phyloP scores from a whole-genome alignment of 768 basidiomycete genomes.

The Phylloporus arenicola region DNA sequence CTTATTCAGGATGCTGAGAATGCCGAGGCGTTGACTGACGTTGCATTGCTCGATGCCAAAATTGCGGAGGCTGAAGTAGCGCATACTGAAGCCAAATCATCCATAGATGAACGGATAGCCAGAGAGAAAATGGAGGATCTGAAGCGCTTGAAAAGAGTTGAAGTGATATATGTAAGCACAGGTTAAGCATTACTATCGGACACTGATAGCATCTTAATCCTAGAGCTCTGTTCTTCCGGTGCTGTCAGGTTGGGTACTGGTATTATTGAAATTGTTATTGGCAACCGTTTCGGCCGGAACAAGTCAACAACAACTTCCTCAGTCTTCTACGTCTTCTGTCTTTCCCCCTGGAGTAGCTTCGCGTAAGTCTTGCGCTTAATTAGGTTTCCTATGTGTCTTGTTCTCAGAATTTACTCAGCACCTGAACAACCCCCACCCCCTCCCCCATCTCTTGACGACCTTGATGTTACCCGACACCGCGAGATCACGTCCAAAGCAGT shows the following conservation, averaged over 20 bases:
- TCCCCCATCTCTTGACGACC: constrained; percentile 81
- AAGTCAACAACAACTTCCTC: constrained; percentile 48
- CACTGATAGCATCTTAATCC: constrained; percentile 2
- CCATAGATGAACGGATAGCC: constrained; percentile 52
- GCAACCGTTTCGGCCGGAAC: constrained; percentile 87
- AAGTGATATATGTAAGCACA: constrained; percentile 83
- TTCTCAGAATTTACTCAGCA: constrained; percentile 32
- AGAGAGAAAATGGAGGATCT: constrained; percentile 73
- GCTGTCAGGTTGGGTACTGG: constrained; percentile 86
- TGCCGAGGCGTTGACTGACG: constrained; percentile 64
- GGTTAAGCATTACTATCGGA: background rate
- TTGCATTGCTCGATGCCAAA: constrained; percentile 66
- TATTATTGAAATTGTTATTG: constrained; percentile 85
- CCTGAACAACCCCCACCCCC: constrained; percentile 58
- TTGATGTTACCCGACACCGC: constrained; percentile 89
- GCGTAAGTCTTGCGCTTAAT: constrained; percentile 37
- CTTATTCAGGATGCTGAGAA: constrained; percentile 49
- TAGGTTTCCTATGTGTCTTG: background rate
- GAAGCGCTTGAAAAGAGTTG: constrained; percentile 82
- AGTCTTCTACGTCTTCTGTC: constrained; percentile 60
- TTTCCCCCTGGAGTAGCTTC: constrained; percentile 70
- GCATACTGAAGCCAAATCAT: constrained; percentile 45
- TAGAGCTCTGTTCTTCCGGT: constrained; percentile 82
- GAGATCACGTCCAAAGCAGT: constrained; percentile 98
- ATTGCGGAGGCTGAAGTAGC: constrained; percentile 60